Evolutionary conservation across 1,284 basidiomycete genomes (phyloP).

Genomic region (Entoloma clypeatum): DNA sequence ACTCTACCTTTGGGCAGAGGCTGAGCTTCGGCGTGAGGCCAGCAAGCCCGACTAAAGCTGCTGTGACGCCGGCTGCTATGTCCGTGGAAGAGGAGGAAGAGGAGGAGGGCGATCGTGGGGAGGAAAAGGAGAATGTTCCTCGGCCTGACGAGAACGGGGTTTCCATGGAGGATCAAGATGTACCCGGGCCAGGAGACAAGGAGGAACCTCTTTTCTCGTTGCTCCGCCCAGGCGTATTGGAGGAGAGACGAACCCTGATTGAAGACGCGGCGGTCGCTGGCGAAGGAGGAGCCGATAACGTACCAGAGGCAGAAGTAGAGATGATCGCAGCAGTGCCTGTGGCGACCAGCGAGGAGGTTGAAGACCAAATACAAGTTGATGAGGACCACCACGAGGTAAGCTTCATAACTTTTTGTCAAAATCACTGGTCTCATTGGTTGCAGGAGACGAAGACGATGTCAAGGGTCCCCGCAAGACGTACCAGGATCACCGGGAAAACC

Average conservation of each 20-base stretch:
- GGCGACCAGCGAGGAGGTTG: conserved; percentile 9
- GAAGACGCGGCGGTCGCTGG: conserved; percentile 10
- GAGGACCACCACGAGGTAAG: no score
- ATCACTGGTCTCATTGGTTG: no score
- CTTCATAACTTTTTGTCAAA: no score
- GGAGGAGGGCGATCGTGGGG: conserved; percentile 14
- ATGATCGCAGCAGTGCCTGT: no score
- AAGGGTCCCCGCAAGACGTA: no score
- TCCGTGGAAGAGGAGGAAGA: conserved; percentile 13
- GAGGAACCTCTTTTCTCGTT: conserved; percentile 23
- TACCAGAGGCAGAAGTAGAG: background rate
- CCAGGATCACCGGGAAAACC: no score
- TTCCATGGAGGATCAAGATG: background rate
- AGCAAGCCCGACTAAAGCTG: conserved; percentile 11
- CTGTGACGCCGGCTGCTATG: conserved; percentile 2
- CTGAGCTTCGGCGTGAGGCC: conserved; percentile 19
- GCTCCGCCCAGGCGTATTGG: conserved; percentile 23
- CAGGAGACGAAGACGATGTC: no score
- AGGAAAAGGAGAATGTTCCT: conserved; percentile 9
- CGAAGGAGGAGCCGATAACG: background rate
- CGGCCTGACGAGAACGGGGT: conserved; percentile 3
- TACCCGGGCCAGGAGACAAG: conserved; percentile 9
- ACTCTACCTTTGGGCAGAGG: conserved; percentile 20
- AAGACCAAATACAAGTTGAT: no score
- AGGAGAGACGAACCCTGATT: conserved; percentile 9